phyloP scores from a whole-genome alignment of 257 asterid genomes.

The Jacaranda copaia region DNA sequence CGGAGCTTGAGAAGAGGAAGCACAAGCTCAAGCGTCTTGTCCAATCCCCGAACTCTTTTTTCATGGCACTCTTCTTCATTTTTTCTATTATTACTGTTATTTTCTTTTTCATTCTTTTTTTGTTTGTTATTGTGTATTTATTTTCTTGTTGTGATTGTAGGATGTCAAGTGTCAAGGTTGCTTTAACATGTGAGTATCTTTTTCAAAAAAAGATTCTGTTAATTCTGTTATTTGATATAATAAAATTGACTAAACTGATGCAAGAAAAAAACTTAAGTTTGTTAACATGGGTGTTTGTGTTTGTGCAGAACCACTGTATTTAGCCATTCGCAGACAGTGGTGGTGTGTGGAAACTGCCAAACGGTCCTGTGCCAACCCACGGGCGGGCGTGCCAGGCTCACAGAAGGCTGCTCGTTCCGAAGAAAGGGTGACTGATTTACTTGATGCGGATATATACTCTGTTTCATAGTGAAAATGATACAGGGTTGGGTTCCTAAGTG shows the following conservation, averaged over 20 bases:
- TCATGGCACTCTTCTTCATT: conserved; percentile 43
- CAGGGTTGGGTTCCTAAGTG: not conserved
- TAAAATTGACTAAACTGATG: not conserved
- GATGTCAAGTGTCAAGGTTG: conserved; percentile 76
- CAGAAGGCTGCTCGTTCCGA: conserved; percentile 81
- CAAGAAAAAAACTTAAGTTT: too few species aligned
- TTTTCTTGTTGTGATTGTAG: conserved; percentile 23
- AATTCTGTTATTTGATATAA: not conserved
- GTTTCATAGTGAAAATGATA: not conserved
- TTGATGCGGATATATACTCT: not conserved
- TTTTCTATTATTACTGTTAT: not conserved
- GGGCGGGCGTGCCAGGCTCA: conserved; percentile 72
- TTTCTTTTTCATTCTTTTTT: not conserved
- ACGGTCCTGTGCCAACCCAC: conserved; percentile 72
- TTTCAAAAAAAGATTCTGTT: not conserved
- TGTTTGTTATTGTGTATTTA: not conserved
- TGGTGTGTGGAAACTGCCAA: conserved; percentile 66
- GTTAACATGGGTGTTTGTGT: not conserved
- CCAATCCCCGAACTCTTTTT: conserved; percentile 60
- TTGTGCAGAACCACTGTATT: conserved; percentile 62
- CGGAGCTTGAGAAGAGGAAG: conserved; percentile 78
- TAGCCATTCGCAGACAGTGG: conserved; percentile 64
- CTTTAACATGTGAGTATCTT: conserved; percentile 62
- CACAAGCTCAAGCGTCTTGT: conserved; percentile 81
- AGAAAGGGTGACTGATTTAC: conserved; percentile 62